Percentiles rank a stretch among this genome's conserved stretches.
Conservation (phyloP, 176 grass and related monocot genomes). For the Oryza rufipogon region DNA sequence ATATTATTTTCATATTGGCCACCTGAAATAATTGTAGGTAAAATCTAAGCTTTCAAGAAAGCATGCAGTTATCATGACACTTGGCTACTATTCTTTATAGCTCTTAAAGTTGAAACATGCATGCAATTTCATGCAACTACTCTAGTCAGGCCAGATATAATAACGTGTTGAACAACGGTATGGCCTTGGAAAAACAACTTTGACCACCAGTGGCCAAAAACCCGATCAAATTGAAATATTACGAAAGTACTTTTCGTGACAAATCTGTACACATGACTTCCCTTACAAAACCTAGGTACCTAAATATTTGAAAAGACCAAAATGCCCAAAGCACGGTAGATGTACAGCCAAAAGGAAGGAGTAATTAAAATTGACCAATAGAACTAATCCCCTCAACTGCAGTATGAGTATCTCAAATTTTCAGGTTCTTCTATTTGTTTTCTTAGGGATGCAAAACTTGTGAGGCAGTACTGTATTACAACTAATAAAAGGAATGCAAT, state of each 20-base stretch:
- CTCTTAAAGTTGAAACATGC: not conserved
- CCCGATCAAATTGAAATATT: not conserved
- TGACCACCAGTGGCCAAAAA: not conserved
- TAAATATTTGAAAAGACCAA: not conserved
- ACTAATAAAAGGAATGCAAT: conserved; percentile 1
- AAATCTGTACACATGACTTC: not conserved
- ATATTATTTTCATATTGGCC: not conserved
- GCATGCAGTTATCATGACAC: not conserved
- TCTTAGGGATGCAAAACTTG: not conserved
- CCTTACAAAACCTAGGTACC: not conserved
- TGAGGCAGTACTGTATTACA: not conserved
- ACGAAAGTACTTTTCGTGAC: not conserved
- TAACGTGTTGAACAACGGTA: not conserved
- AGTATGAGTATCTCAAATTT: conserved; percentile 10
- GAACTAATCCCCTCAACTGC: not conserved
- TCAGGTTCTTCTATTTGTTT: conserved; percentile 13
- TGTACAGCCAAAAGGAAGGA: not conserved
- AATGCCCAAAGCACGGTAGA: not conserved
- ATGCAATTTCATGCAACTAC: not conserved
- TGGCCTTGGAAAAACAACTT: not conserved
- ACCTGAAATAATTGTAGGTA: too few species aligned
- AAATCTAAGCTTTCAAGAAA: not conserved
- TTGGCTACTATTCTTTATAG: not conserved
- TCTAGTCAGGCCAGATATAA: not conserved
- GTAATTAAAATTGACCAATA: not conserved